Percentiles rank a stretch among this genome's conserved stretches.
phyloP scores from a whole-genome alignment of 257 asterid genomes.

The Nicotiana attenuata region DNA sequence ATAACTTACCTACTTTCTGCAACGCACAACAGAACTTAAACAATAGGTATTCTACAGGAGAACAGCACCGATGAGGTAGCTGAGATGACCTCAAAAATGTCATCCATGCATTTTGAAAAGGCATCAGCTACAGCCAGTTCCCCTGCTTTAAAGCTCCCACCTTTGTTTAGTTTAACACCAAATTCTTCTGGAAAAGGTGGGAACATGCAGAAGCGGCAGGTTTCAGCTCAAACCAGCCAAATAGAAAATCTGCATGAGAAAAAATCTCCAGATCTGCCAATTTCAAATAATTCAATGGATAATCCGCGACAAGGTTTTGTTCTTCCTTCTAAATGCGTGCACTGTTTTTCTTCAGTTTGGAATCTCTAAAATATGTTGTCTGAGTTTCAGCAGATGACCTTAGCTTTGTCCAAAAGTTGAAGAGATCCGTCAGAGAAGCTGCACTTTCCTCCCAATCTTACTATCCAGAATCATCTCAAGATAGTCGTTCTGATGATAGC shows the following conservation, averaged over 20 bases:
- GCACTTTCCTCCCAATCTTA: conserved; percentile 60
- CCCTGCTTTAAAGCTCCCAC: conserved; percentile 88
- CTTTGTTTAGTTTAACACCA: conserved; percentile 86
- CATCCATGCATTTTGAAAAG: conserved; percentile 71
- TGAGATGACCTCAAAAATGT: conserved; percentile 69
- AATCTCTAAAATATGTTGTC: conserved; percentile 6
- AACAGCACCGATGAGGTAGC: conserved; percentile 57
- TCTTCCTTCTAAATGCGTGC: conserved; percentile 10
- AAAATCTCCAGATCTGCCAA: conserved; percentile 43
- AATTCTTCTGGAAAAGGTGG: conserved; percentile 83
- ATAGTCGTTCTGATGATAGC: conserved; percentile 78
- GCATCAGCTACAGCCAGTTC: conserved; percentile 73
- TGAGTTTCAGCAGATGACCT: conserved; percentile 47
- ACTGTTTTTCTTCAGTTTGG: neutral
- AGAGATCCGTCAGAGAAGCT: conserved; percentile 94
- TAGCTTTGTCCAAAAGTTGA: conserved; percentile 69
- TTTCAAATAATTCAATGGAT: conserved; percentile 38
- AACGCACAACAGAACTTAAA: neutral
- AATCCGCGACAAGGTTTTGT: conserved; percentile 52
- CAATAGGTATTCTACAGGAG: conserved; percentile 41
- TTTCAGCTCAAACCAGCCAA: conserved; percentile 45
- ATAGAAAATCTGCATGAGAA: conserved; percentile 46
- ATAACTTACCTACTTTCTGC: conserved; percentile 8
- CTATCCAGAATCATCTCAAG: conserved; percentile 67
- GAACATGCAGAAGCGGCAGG: conserved; percentile 57